Evolutionary conservation across 257 asterid species (phyloP), one percentile per base, ranked within the genome.

Genomic region (Coffea canephora): DNA sequence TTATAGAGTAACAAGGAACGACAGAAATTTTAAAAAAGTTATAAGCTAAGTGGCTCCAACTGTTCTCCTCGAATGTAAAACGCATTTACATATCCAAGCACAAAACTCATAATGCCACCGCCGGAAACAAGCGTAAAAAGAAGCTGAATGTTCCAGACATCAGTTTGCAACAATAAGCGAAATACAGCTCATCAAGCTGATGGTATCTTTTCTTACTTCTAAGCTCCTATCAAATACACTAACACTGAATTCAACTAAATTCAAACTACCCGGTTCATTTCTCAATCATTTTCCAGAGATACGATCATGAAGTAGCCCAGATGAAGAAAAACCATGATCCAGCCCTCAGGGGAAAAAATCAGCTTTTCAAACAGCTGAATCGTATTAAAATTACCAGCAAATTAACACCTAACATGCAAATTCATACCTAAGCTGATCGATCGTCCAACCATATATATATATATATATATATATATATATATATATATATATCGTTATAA

Each of bases 401-500:
- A 69, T 48, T 23, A 46, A 61, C 43, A 75, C 3, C 76, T 27
- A 52, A 39, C 6, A 74, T 39, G 11, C 23, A 74, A 69, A 67
- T 43, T 43, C 67, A 27, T 15, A 65, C 65, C 69, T 75, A 15
- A 81, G 48, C 49, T 34, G 19, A 41, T 10, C 55, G 69, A 81
- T 2, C 25, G 16, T 39, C 65, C 41, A 31, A 31, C 43, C 43
- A 4, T 39, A 4, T 39, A 4, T 39, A 4, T 39, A 4, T 39
- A 4, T 39, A 4, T 39, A 39, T 39, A 4, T 39, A 4, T 39
- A 4, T 39, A 39, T 39, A n/a, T n/a, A n/a, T n/a, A n/a, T n/a
- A n/a, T 39, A 4, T 39, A 4, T 39, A 4, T 39, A 4, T 39
- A 39, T 39, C 43, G 43, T 8, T 0, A 13, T 31, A 55, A 50